These are phyloP conservation scores for Chalara sp. DNA, from an alignment of 2,329 filamentous ascomycete species.

Conservation along the genomic window DNA sequence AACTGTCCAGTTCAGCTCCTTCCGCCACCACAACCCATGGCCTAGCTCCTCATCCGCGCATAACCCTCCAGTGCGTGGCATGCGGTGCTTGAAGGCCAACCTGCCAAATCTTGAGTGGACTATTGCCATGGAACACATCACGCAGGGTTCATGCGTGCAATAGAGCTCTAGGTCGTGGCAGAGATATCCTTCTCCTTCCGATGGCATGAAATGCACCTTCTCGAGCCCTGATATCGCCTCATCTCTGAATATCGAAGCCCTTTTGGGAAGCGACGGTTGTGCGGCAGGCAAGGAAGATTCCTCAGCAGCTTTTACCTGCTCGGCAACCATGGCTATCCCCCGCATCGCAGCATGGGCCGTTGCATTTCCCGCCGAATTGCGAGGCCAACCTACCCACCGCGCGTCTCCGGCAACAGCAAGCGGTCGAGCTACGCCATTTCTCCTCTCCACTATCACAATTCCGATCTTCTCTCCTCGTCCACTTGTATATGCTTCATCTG, in stretches of 20 bases:
- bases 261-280: conserved; percentile 17
- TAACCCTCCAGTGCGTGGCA: conserved; percentile 76
- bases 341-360: conserved; percentile 74
- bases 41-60: conserved; percentile 65
- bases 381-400: conserved; percentile 53
- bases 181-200: conserved; percentile 66
- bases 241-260: conserved; percentile 56
- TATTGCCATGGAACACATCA: conserved; percentile 96
- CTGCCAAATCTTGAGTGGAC: conserved; percentile 88
- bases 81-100: conserved; percentile 72
- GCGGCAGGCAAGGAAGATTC: conserved; percentile 6
- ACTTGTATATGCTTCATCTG: conserved; percentile 46
- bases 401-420: conserved; percentile 73
- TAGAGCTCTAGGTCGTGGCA: conserved; percentile 93
- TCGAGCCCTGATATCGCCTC: conserved; percentile 63
- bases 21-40: conserved; percentile 64
- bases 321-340: conserved; percentile 75
- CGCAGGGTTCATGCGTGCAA: conserved; percentile 89
- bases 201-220: conserved; percentile 19
- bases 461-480: conserved; percentile 65
- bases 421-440: conserved; percentile 29
- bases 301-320: conserved; percentile 36
- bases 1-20: conserved; percentile 81
- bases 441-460: conserved; percentile 63
- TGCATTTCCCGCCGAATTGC: conserved; percentile 55